Percentiles rank a stretch among this genome's conserved stretches.
These are phyloP conservation scores for Fusarium sacchari DNA, from an alignment of 2,329 filamentous ascomycete species.

Conservation along the genomic window DNA sequence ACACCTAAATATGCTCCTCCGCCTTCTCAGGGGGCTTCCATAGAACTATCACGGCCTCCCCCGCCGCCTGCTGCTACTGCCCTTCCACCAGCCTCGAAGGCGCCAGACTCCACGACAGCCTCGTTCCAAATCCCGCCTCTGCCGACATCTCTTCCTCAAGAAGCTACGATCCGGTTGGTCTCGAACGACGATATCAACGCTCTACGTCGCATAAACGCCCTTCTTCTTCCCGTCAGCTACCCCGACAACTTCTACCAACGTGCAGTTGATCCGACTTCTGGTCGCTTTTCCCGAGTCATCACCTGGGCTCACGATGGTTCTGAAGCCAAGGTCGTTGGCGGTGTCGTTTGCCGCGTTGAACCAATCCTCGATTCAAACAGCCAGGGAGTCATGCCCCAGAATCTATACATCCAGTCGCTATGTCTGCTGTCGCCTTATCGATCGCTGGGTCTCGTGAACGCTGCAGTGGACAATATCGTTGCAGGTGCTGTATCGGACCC, in stretches of 20 bases:
- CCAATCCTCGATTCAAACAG: slow-evolving; percentile 38
- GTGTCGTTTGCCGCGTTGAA: slow-evolving; percentile 71
- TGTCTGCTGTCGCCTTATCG: slow-evolving; percentile 72
- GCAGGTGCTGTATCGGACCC: slow-evolving; percentile 50
- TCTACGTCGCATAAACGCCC: slow-evolving; percentile 71
- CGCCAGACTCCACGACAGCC: slow-evolving; percentile 8
- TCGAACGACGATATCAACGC: slow-evolving; percentile 63
- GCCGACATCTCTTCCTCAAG: slow-evolving; percentile 52
- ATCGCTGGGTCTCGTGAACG: slow-evolving; percentile 66
- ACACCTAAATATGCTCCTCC: slow-evolving; percentile 52
- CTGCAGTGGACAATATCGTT: slow-evolving; percentile 64
- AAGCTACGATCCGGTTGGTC: slow-evolving; percentile 64
- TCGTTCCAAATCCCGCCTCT: slow-evolving; percentile 44
- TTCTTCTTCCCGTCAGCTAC: slow-evolving; percentile 72
- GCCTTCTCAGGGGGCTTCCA: slow-evolving; percentile 40
- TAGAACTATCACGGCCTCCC: slow-evolving; percentile 31
- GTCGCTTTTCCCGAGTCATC: slow-evolving; percentile 68
- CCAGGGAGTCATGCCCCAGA: slow-evolving; percentile 47
- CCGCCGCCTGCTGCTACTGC: slow-evolving; percentile 38
- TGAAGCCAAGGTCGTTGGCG: slow-evolving; percentile 66
- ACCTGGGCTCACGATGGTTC: slow-evolving; percentile 61
- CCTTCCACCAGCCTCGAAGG: slow-evolving; percentile 44
- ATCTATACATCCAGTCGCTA: slow-evolving; percentile 73
- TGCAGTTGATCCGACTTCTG: slow-evolving; percentile 61
- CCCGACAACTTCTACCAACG: slow-evolving; percentile 71